These are phyloP conservation scores for Candida germanica DNA, from an alignment of 805 yeast genomes.

Conservation along the genomic window DNA sequence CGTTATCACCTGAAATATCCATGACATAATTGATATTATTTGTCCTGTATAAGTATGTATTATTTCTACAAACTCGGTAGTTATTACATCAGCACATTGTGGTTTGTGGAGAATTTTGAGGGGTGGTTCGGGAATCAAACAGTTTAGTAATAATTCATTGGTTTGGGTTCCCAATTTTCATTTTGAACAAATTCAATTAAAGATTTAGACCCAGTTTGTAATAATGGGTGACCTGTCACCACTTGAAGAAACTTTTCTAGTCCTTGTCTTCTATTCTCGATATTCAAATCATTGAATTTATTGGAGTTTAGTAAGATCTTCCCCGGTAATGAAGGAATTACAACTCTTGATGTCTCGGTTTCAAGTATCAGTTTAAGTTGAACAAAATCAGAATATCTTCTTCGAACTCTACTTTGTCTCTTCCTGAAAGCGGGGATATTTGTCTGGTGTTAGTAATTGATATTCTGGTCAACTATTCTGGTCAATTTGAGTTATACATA, in stretches of 20 bases:
- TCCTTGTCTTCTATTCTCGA: constrained; percentile 80
- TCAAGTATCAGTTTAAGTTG: constrained; percentile 70
- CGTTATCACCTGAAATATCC: too few relatives aligned
- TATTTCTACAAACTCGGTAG: too few relatives aligned
- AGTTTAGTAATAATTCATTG: constrained; percentile 14
- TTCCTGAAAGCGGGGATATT: constrained; percentile 84
- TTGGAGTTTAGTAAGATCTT: constrained; percentile 65
- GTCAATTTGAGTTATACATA: constrained; percentile 9
- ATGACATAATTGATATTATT: too few relatives aligned
- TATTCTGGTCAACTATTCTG: neutral
- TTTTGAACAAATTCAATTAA: constrained; percentile 84
- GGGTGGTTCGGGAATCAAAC: too few relatives aligned
- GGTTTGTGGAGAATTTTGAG: too few relatives aligned
- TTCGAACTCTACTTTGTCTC: constrained; percentile 62
- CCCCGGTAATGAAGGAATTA: constrained; percentile 89
- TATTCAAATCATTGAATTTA: constrained; percentile 76
- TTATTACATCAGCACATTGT: too few relatives aligned
- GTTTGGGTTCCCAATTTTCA: constrained; percentile 61
- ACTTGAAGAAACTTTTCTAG: constrained; percentile 71
- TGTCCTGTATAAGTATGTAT: neutral
- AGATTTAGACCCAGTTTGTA: constrained; percentile 81
- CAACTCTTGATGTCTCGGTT: constrained; percentile 72
- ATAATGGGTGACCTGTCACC: constrained; percentile 89
- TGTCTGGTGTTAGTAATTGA: constrained; percentile 37
- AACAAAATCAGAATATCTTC: constrained; percentile 90